Base-by-base conservation (phyloP, 2,329 filamentous ascomycete species). In the Curvularia lunata region DNA sequence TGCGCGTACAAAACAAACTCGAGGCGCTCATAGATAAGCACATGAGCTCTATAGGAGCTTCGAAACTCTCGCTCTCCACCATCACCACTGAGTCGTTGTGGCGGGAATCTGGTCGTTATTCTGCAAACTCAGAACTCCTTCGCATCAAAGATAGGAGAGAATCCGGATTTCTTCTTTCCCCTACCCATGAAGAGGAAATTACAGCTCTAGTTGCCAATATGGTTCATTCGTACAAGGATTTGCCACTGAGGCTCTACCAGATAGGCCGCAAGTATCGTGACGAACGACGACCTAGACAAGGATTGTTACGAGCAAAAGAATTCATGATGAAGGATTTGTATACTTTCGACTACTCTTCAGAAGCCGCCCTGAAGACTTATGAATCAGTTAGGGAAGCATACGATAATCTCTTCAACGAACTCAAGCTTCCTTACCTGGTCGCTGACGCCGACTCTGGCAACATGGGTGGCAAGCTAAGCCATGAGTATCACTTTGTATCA, bases 281-380 rank as follows among this genome's bases (percentile, higher is more conserved):
- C 78, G 95, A 99, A 77, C 85, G 89, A 55, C 85, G 95, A 25
- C 95, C 95, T 19, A 86, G 95, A 30, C 91, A 96, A 67, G 95
- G 95, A 12, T 82, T 99, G 1, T 81, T 99, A 8, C 88, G 95
- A 9, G 90, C 91, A 0, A 88, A 92, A 60, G 95, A 99, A 71
- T 99, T 99, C 69, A 79, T 92, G 66, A 99, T 99, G 95, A 99
- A 99, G 77, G 95, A 99, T 75, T 84, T 99, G 1, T 99, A 99
- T 75, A 97, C 93, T 0, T 99, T 99, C 71, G 95, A 99, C 71
- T 79, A 83, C 34, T 88, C 84, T 4, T 74, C 82, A 0, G 78
- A 85, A 25, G 80, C 85, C n/a, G 94, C 94, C 1, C 80, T 93
- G n/a, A 78, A 85, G 48, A 97, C 94, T 0, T 99, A 99, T 67